Base-by-base conservation (phyloP, 495 filamentous ascomycete genomes). In the Geopyxis carbonaria region DNA sequence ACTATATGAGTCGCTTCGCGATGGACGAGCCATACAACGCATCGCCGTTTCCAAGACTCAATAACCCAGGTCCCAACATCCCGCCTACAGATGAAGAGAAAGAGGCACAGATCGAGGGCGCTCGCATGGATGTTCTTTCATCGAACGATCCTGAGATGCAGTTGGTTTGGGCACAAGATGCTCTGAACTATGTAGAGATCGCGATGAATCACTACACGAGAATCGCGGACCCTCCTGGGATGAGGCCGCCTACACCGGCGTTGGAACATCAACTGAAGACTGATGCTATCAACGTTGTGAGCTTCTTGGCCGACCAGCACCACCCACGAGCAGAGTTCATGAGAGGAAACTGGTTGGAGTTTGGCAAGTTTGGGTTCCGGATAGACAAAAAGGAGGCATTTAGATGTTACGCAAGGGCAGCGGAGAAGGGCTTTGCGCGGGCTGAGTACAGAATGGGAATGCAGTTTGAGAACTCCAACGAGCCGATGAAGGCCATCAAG, bases 401-500 rank as follows among this genome's bases (percentile, higher is more conserved):
- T 57, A 58, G 74, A 32, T 77, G 73, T 49, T 97, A 93, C 60
- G 72, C 70, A 35, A 66, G 78, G 45, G 78, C 89, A n/a, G 80
- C 84, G 31, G 77, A 91, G 42, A 76, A 77, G 42, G 84, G 83
- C n/a, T 92, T 79, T 64, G 77, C 80, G n/a, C 67, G 89, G 41
- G 85, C 91, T 24, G 82, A 95, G 56, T 97, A 97, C 60, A 72
- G 89, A 20, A 93, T 97, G 57, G 89, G 89, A 37, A 95, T 94
- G 89, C 84, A 93, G 36, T 95, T 82, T 56, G 89, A 97, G 58
- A 79, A 74, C 50, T 83, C 83, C 5, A 93, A 89, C 48, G 86
- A 95, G 50, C 73, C 80, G 21, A 67, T 75, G 22, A 94, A 93
- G 55, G 91, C 89, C 2, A 76, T 93, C 50, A 72, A 72, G 51